Base-by-base conservation (phyloP, 768 basidiomycete genomes). In the Boletus vinaceobasis region DNA sequence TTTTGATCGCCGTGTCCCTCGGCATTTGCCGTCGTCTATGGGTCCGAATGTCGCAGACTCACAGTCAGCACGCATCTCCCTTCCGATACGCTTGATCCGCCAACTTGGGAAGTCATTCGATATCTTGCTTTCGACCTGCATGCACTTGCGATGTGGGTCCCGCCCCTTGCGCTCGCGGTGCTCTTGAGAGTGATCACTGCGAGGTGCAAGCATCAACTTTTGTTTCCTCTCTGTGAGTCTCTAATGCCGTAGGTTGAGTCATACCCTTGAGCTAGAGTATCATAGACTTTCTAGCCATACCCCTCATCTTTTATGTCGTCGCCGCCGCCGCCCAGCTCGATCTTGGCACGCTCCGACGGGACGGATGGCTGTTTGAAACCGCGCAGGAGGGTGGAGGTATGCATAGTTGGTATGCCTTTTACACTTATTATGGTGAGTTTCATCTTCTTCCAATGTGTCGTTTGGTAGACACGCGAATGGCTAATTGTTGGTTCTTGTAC, bases 361-460 rank as follows among this genome's bases (percentile, higher is more conserved):
- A 73, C 0, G 91, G 95, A 0, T 98, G 94, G 94, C 68, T 99
- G 27, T 98, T 98, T 61, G 87, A 96, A 64, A 54, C 60, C 40
- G 38, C 75, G 70, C 64, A 75, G 63, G 55, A 73, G 69, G 44
- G 64, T 72, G 51, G 60, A 13, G 53, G 58, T 5, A 65, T 65
- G 13, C 62, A 74, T 10, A 70, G 66, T 5, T 97, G 93, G 94
- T 97, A 90, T 72, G 82, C 83, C 46, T 96, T 92, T 70, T 95
- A 93, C 65, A 79, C 82, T 0, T 85, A 88, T 59, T 88, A 80
- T 57, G 84, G 94, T 94, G 39, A 36, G 77, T 66, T n/a, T 31
- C 19, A 35, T 55, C 37, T 47, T 35, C 37, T 19, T 43, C 3
- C 33, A 9, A 14, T 1, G 35, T 17, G 13, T 27, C n/a, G 6